phyloP scores from a whole-genome alignment of 805 yeast species.

The Tanozyma kutaoensis region DNA sequence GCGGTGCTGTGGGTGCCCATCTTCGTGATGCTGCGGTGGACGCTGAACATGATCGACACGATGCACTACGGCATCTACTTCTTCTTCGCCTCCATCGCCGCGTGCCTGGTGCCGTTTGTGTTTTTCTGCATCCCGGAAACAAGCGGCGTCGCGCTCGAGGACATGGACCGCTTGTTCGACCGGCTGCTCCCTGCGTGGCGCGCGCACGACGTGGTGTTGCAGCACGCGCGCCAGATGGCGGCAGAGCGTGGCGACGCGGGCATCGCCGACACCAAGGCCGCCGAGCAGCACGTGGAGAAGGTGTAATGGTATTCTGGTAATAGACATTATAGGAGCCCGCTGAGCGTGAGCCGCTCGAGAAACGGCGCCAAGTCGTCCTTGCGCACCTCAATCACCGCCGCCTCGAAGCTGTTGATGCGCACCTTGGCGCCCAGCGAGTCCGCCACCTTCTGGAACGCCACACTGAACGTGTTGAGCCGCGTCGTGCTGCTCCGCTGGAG shows the following conservation, averaged over 20 bases:
- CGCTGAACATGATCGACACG: slow-evolving; percentile 21
- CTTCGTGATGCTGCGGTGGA: no score
- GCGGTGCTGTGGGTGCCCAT: slow-evolving; percentile 34
- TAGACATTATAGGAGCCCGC: slow-evolving; percentile 32
- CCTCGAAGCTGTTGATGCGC: slow-evolving; percentile 88
- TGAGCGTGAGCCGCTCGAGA: slow-evolving; percentile 66
- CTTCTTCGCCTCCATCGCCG: slow-evolving; percentile 22
- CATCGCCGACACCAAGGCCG: no score
- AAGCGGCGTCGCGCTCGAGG: slow-evolving; percentile 21
- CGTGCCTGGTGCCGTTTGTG: slow-evolving; percentile 22
- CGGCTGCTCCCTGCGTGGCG: slow-evolving; percentile 16
- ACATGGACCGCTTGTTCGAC: slow-evolving; percentile 18
- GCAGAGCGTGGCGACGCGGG: no score
- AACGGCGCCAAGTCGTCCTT: slow-evolving; percentile 83
- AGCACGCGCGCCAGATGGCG: slow-evolving; percentile 7
- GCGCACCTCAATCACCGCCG: slow-evolving; percentile 80
- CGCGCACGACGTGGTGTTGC: slow-evolving; percentile 11
- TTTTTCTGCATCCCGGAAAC: slow-evolving; percentile 25
- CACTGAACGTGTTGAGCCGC: slow-evolving; percentile 62
- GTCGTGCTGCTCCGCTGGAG: slow-evolving; percentile 9
- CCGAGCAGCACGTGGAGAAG: no score
- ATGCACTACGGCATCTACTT: slow-evolving; percentile 33
- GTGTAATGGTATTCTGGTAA: no score
- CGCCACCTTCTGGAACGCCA: slow-evolving; percentile 85
- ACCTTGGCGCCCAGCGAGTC: slow-evolving; percentile 75